Evolutionary conservation across 2,329 filamentous ascomycete species (phyloP), one percentile per base, ranked within the genome.

Genomic region (Periconia macrospinosa): DNA sequence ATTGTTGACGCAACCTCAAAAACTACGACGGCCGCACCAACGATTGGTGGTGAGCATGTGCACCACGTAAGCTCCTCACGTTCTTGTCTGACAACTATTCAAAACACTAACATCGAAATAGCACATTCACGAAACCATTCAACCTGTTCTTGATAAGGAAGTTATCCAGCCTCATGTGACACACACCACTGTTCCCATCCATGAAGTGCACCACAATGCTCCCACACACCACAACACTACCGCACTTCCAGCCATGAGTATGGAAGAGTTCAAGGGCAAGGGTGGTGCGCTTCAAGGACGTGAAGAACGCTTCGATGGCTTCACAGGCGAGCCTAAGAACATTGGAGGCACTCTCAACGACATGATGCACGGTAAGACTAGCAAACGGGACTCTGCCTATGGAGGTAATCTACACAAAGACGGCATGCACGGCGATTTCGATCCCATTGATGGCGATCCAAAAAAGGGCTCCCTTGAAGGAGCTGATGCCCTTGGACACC

Each of bases 61-160:
- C 85, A 88, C 68, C 85, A 87, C 68, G 65, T 67, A 57, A 56
- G 62, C 54, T 37, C 14, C 1, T 19, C 30, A 23, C 2, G n/a
- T 1, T 6, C 19, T n/a, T 30, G 6, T 6, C 35, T 10, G 17
- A 3, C 1, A 45, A 10, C 23, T 30, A 42, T 30, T 3, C 23
- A 18, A 8, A 17, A 14, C 46, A 30, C 56, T 66, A 44, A 67
- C 50, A 47, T 18, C 1, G 15, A 19, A 45, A 65, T 44, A 69
- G 63, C 83, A 82, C 61, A 80, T 88, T 2, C 85, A 88, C 57
- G 86, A 90, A 70, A 85, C 83, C 30, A 82, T 91, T 45, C 86
- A 91, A 69, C 88, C 88, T 0, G 81, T 91, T 0, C 78, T 91
- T 35, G 79, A 91, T 47, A 89, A 89, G 60, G 85, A 90, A 60